Percentiles rank a stretch among this genome's conserved stretches.
phyloP scores from a whole-genome alignment of 2,329 filamentous ascomycete genomes.

The Fusarium piperis region DNA sequence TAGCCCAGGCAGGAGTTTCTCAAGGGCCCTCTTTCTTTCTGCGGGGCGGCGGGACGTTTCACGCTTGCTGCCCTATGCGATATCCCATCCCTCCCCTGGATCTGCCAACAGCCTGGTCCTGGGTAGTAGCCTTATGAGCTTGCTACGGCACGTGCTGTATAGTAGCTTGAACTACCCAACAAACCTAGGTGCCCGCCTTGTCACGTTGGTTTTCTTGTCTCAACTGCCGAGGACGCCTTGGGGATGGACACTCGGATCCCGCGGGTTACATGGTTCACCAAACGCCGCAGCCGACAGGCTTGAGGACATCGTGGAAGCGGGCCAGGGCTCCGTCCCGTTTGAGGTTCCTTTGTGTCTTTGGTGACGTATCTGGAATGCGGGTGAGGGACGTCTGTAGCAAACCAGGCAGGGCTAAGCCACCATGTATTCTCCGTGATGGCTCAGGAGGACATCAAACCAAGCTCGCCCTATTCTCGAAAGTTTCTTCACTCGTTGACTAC shows the following conservation, averaged over 20 bases:
- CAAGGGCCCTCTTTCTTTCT: background rate
- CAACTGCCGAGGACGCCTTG: background rate
- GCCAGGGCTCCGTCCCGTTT: background rate
- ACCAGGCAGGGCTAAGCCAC: background rate
- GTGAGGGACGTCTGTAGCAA: background rate
- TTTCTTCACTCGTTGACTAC: background rate
- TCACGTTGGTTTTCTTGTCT: background rate
- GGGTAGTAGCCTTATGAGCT: background rate
- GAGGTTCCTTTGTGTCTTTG: background rate
- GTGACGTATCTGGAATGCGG: conserved; percentile 17
- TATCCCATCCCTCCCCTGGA: background rate
- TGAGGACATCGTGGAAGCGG: background rate
- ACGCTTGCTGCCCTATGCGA: background rate
- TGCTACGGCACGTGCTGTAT: background rate
- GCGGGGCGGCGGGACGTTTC: background rate
- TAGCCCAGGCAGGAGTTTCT: background rate
- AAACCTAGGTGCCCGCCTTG: background rate
- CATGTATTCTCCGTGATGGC: background rate
- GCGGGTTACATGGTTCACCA: background rate
- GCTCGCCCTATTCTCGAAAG: background rate
- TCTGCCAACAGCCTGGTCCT: background rate
- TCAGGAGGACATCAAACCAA: background rate
- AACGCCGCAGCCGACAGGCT: background rate
- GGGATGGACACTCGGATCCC: background rate
- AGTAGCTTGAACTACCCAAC: background rate